Evolutionary conservation across 108 stramenopile species (phyloP).

Genomic region (Pseudonitzschia pungens): DNA sequence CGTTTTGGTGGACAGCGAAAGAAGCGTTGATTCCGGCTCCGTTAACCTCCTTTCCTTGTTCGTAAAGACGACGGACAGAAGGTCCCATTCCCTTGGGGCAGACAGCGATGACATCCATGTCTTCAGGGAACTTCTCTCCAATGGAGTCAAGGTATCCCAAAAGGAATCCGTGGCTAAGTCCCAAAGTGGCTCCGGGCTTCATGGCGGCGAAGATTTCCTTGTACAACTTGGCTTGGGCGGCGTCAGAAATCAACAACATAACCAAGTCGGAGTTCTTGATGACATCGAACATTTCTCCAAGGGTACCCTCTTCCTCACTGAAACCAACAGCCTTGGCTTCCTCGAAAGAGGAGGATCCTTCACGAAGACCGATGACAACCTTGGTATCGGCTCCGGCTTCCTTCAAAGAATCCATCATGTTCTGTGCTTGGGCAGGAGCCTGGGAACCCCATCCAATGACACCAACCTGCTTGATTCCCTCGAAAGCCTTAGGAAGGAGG

Average conservation of each 20-base stretch:
- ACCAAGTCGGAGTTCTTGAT: slow-evolving; percentile 93
- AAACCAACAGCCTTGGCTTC: slow-evolving; percentile 91
- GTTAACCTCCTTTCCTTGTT: slow-evolving; percentile 98
- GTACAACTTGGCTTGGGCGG: slow-evolving; percentile 93
- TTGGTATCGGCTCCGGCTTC: slow-evolving; percentile 83
- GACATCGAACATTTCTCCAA: slow-evolving; percentile 96
- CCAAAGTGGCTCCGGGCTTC: slow-evolving; percentile 96
- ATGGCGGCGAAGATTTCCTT: slow-evolving; percentile 96
- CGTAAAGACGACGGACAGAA: slow-evolving; percentile 96
- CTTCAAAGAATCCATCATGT: slow-evolving; percentile 88
- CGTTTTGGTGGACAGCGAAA: slow-evolving; percentile 96
- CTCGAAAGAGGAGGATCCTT: slow-evolving; percentile 88
- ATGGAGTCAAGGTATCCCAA: slow-evolving; percentile 95
- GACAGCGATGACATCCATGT: slow-evolving; percentile 97
- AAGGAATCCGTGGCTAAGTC: slow-evolving; percentile 95
- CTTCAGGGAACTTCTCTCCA: slow-evolving; percentile 92
- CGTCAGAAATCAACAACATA: slow-evolving; percentile 95
- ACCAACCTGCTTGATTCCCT: slow-evolving; percentile 94
- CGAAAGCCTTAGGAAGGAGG: slow-evolving; percentile 91
- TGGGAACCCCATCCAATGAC: slow-evolving; percentile 99
- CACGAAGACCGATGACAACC: slow-evolving; percentile 93
- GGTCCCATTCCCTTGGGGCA: slow-evolving; percentile 99
- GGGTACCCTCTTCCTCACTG: slow-evolving; percentile 87
- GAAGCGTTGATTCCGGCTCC: slow-evolving; percentile 97
- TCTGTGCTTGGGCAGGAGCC: slow-evolving; percentile 97